Base-by-base conservation (phyloP, 1,284 basidiomycete genomes). In the Malassezia dermatis region DNA sequence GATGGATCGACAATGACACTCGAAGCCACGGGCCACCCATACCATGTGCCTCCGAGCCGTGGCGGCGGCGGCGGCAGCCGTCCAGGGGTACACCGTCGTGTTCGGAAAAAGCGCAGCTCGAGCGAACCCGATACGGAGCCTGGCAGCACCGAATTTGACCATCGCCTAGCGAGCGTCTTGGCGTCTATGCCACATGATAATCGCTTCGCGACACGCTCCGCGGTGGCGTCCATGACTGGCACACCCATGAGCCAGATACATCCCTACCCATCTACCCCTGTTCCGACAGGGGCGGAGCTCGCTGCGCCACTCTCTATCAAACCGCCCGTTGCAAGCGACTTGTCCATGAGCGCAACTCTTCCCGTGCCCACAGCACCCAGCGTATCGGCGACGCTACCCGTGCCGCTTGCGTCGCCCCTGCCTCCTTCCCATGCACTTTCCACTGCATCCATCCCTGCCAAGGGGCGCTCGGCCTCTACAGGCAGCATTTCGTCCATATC, bases 11-110 rank as follows among this genome's bases (percentile, higher is more conserved):
- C 66, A 4, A 61, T 27, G 62, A 63, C 60, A 47, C 59, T 67
- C 41, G 62, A 65, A 54, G 60, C 62, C 3, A 65, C 62, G 3
- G 66, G 64, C 37, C 62, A 67, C 49, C 66, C 66, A 10, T 52
- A 40, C 28, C 47, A 59, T 8, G 66, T 68, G 23, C 66, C 66
- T 8, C 65, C 64, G 27, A 66, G 64, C 49, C 62, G 66, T 3
- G 66, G 66, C 3, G 61, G 64, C 4, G 66, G 66, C 10, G 66
- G 66, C 11, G 66, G 66, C 6, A 66, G 64, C 40, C 51, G 63
- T 4, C 66, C 66, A 0, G 66, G 66, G 26, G 59, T 62, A 12
- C 66, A 67, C 39, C 59, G 66, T 5, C 37, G 37, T 12, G 60
- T 62, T 41, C 56, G 12, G 44, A 32, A 30, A 19, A 26, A 15